Evolutionary conservation across 2,329 filamentous ascomycete species (phyloP).

Genomic region (Phialocephala subalpina): DNA sequence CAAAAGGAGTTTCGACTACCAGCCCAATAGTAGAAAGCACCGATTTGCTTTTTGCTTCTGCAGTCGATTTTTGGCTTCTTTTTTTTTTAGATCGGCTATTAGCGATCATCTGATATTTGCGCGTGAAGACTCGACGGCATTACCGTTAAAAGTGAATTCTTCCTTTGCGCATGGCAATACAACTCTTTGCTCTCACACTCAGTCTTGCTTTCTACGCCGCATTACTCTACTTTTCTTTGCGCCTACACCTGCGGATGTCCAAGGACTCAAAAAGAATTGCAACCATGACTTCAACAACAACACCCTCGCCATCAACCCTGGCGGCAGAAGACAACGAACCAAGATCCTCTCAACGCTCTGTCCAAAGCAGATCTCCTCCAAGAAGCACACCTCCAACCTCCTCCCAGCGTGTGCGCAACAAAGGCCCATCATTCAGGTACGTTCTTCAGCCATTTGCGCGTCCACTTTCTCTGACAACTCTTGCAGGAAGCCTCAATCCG

Average conservation of each 20-base stretch:
- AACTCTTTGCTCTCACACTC: not conserved
- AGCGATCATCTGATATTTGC: not conserved
- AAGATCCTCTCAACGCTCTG: not conserved
- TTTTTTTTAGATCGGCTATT: not conserved
- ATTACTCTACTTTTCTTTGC: not conserved
- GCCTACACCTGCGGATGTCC: no score
- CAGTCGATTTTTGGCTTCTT: not conserved
- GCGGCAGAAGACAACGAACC: not conserved
- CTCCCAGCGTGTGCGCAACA: not conserved
- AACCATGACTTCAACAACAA: not conserved
- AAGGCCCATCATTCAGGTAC: conserved; percentile 8
- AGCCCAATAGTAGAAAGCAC: no score
- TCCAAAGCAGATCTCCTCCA: not conserved
- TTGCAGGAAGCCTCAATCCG: not conserved
- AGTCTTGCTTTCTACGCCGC: not conserved
- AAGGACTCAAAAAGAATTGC: not conserved
- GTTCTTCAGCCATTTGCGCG: not conserved
- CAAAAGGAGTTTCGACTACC: no score
- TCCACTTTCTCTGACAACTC: not conserved
- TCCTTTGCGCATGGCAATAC: not conserved
- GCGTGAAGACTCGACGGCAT: not conserved
- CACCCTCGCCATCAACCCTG: not conserved
- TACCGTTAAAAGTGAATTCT: not conserved
- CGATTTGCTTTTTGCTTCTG: not conserved
- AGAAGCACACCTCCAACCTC: not conserved